Conservation (phyloP, 2,329 filamentous ascomycete genomes). For the Clarireedia paspali region DNA sequence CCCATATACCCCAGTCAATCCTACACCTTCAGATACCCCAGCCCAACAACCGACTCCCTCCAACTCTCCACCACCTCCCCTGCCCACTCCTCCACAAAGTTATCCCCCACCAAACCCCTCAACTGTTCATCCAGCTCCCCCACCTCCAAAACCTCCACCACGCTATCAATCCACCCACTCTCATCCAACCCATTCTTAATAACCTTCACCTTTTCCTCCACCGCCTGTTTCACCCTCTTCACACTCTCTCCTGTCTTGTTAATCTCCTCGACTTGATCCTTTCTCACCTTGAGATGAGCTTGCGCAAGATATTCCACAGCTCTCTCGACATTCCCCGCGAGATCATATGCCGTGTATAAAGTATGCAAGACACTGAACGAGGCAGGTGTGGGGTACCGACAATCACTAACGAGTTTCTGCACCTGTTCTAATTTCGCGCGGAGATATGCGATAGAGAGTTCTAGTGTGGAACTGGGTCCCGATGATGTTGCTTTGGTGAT, state of each 20-base stretch:
- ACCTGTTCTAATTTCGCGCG: conserved; percentile 12
- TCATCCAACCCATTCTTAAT: conserved; percentile 27
- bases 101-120: conserved; percentile 21
- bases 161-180: conserved; percentile 29
- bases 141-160: conserved; percentile 19
- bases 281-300: conserved; percentile 13
- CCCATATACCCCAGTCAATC: background rate
- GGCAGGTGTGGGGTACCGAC: background rate
- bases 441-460: conserved; percentile 14
- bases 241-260: conserved; percentile 10
- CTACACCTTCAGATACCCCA: conserved; percentile 18
- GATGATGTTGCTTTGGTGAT: conserved; percentile 13
- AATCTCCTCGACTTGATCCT: conserved; percentile 14
- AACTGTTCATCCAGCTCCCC: conserved; percentile 13
- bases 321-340: conserved; percentile 15
- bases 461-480: conserved; percentile 10
- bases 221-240: conserved; percentile 12
- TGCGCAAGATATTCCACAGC: conserved; percentile 17
- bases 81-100: conserved; percentile 29
- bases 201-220: conserved; percentile 15
- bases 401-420: background rate
- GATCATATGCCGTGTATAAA: conserved; percentile 25
- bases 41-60: conserved; percentile 26
- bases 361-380: conserved; percentile 18
- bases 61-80: conserved; percentile 28